Percentiles rank a stretch among this genome's conserved stretches.
These are phyloP conservation scores for Blumeriella jaapii DNA, from an alignment of 2,329 filamentous ascomycete species.

Conservation along the genomic window DNA sequence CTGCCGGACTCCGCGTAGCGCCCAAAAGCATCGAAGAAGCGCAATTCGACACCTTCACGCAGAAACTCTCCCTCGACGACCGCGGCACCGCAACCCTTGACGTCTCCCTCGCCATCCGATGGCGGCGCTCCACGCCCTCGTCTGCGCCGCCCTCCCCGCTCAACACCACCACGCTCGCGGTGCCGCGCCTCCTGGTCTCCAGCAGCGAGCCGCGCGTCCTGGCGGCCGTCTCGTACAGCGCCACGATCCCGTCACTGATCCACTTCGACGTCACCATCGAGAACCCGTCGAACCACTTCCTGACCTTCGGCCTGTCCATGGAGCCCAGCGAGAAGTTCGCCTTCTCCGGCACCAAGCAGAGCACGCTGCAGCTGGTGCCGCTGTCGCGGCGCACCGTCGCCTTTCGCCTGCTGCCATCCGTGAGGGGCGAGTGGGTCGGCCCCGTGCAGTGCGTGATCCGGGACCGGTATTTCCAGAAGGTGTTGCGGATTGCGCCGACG, in stretches of 20 bases:
- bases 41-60: slow-evolving; percentile 61
- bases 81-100: slow-evolving; percentile 64
- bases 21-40: slow-evolving; percentile 62
- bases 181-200: slow-evolving; percentile 71
- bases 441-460: slow-evolving; percentile 62
- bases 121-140: slow-evolving; percentile 45
- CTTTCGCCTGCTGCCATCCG: slow-evolving; percentile 62
- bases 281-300: slow-evolving; percentile 87
- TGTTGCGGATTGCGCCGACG: slow-evolving; percentile 67
- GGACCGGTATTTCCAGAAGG: slow-evolving; percentile 90
- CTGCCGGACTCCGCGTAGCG: slow-evolving; percentile 38
- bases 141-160: slow-evolving; percentile 22
- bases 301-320: slow-evolving; percentile 88
- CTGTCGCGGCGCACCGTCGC: slow-evolving; percentile 62
- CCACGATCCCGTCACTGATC: slow-evolving; percentile 24
- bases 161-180: slow-evolving; percentile 58
- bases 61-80: slow-evolving; percentile 73
- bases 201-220: slow-evolving; percentile 75
- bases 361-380: slow-evolving; percentile 69
- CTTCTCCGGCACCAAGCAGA: slow-evolving; percentile 79
- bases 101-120: slow-evolving; percentile 62
- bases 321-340: slow-evolving; percentile 87
- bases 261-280: slow-evolving; percentile 64
- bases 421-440: slow-evolving; percentile 54
- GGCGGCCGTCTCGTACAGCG: slow-evolving; percentile 39